Base-by-base conservation (phyloP, 2,329 filamentous ascomycete genomes). In the Xylariaceae sp. region DNA sequence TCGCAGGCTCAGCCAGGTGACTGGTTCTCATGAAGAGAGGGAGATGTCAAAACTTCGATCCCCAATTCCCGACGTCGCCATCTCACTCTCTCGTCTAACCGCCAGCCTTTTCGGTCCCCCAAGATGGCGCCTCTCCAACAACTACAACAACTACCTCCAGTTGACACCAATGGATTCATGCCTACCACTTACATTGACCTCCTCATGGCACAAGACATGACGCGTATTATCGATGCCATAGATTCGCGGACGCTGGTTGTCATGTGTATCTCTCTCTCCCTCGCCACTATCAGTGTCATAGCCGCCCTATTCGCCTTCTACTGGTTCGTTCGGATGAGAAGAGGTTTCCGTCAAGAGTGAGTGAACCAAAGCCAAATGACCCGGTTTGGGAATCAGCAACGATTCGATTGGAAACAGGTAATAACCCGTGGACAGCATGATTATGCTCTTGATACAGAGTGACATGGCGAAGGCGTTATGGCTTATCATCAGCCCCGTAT, bases 291-390 rank as follows among this genome's bases (percentile, higher is more conserved):
- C 60, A 88, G 85, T 62, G 72, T 88, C 34, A 51, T 77, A 2
- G 75, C 80, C 8, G 79, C 79, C 0, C 62, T 83, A 5, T 65
- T 80, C 32, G 77, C 83, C 2, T 78, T 86, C 41, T 87, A 86
- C 71, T 90, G 85, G 84, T 90, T 91, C 65, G 73, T 81, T 54
- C 78, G 82, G 58, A 91, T 91, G 85, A 79, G 82, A 61, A 80
- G 86, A 64, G 84, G 79, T 59, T 91, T 91, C 68, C 81, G 88
- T 45, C 86, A 91, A 67, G 83, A 86, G 84, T 85, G 72, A 72
- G 80, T 57, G 32, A 59, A 39, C 12, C 11, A n/a, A 39, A 49
- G 30, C 27, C 32, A 34, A 29, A 37, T 45, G 40, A 9, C 19
- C 29, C 34, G 7, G 19, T 19, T 44, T 29, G 12, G 9, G 29